Evolutionary conservation across 2,329 filamentous ascomycete genomes (phyloP), one percentile per base, ranked within the genome.

Genomic region (Stagonosporopsis rhizophila): DNA sequence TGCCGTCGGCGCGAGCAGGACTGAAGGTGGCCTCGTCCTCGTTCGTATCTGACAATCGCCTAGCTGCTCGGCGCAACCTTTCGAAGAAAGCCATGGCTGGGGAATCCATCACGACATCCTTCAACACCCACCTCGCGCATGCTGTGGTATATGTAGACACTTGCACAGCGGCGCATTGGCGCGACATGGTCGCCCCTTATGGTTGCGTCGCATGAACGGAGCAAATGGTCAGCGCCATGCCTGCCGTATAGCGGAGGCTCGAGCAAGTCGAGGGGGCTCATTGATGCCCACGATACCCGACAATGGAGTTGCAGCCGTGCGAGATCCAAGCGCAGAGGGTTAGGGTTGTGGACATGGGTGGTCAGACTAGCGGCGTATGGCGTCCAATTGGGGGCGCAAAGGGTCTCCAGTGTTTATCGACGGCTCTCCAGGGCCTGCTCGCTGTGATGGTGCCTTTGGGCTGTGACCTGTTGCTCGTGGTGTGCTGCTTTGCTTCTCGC

Each of bases 31-130:
- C 54, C 54, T 61, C 62, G 68, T 67, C 63, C 58, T 60, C 65
- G 62, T 62, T 63, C 58, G 61, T 64, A 62, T 65, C 64, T 64
- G 55, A 67, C 58, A 60, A 53, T 55, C 58, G 59, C 20, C 58
- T 68, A 65, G 62, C 58, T 5, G 62, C 65, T 66, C 62, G 62
- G 64, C 64, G 64, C 58, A 61, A 62, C 49, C 49, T 48, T 52
- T 56, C 47, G 47, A 53, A 39, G 54, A 52, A 55, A 61, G 49
- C 52, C 45, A 57, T 56, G 60, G 55, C 42, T 53, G 54, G 50
- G 46, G 34, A 52, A 15, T 44, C 46, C 37, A 56, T 53, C 57
- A 56, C 57, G 39, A 50, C 48, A 53, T 53, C 17, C 40, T 45
- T 46, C 52, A 35, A 38, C 19, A 44, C 40, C 37, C 42, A 34